A percentile compares a stretch with the other conserved stretches of the same genome.
Evolutionary conservation across 2,329 filamentous ascomycete species (phyloP).

Genomic region (Penicillium sclerotigenum): DNA sequence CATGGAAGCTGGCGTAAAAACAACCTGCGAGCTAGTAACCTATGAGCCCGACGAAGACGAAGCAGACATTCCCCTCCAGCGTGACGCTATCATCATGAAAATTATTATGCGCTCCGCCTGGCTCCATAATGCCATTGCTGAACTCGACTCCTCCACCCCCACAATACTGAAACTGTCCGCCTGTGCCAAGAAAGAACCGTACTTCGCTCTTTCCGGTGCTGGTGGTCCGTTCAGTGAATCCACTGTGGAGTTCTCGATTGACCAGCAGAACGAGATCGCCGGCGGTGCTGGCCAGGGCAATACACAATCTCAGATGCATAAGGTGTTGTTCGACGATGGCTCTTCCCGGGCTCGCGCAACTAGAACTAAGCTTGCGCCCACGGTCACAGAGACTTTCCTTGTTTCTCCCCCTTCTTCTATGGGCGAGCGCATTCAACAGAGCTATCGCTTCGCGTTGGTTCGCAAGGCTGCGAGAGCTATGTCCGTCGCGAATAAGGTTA

Average conservation of each 20-base stretch:
- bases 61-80: conserved; percentile 73
- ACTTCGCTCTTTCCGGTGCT: conserved; percentile 68
- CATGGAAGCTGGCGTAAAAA: conserved; percentile 80
- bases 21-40: conserved; percentile 84
- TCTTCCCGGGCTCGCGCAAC: conserved; percentile 32
- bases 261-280: conserved; percentile 32
- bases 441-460: conserved; percentile 83
- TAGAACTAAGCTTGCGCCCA: conserved; percentile 39
- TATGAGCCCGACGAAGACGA: conserved; percentile 68
- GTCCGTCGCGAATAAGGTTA: conserved; percentile 88
- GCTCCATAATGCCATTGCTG: conserved; percentile 51
- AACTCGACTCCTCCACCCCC: conserved; percentile 64
- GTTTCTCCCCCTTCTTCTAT: conserved; percentile 56
- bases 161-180: conserved; percentile 67
- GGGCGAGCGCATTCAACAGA: conserved; percentile 65
- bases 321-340: conserved; percentile 38
- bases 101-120: conserved; percentile 77
- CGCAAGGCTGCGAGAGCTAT: conserved; percentile 88
- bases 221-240: conserved; percentile 59
- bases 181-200: conserved; percentile 59
- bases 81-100: conserved; percentile 77
- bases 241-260: conserved; percentile 58
- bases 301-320: conserved; percentile 26
- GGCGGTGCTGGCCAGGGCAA: conserved; percentile 18
- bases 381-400: conserved; percentile 51